Evolutionary conservation across 2,329 filamentous ascomycete genomes (phyloP).

Genomic region (Clonostachys byssicola): DNA sequence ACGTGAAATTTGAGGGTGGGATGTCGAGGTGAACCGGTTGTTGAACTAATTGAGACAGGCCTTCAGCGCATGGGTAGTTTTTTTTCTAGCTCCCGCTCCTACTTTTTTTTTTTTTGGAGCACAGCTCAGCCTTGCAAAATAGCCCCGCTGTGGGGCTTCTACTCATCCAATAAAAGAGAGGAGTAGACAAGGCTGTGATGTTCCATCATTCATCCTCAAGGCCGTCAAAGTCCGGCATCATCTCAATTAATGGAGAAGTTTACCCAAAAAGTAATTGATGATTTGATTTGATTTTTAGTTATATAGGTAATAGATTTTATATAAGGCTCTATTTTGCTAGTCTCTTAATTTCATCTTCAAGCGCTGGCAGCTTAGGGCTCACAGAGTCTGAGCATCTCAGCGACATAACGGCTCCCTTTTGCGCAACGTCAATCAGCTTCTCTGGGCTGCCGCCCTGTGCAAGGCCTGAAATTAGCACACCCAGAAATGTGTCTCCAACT

Average conservation of each 20-base stretch:
- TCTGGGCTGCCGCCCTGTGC: constrained; percentile 52
- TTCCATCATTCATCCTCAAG: constrained; percentile 7
- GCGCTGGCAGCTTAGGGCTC: constrained; percentile 45
- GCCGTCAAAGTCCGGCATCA: too few species aligned
- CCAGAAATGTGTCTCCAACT: constrained; percentile 89
- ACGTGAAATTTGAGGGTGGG: constrained; percentile 1
- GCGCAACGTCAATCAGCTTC: constrained; percentile 72
- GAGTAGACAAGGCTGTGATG: constrained; percentile 10
- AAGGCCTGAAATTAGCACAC: constrained; percentile 76
- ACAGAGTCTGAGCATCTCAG: constrained; percentile 74
- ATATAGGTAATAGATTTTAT: background rate
- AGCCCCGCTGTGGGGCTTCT: constrained; percentile 4
- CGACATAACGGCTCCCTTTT: constrained; percentile 75
- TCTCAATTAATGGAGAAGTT: background rate
- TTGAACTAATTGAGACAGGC: constrained; percentile 10
- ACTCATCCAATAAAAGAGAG: constrained; percentile 1
- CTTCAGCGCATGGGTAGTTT: constrained; percentile 17
- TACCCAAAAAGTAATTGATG: background rate
- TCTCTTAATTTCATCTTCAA: constrained; percentile 32
- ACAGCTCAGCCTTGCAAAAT: constrained; percentile 17
- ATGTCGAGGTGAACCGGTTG: background rate
- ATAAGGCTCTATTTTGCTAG: background rate
- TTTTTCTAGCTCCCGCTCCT: constrained; percentile 6
- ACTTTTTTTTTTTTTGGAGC: constrained; percentile 2
- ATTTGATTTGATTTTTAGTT: constrained; percentile 7